Conservation (phyloP, 495 filamentous ascomycete species). For the Xylaria telfairii region DNA sequence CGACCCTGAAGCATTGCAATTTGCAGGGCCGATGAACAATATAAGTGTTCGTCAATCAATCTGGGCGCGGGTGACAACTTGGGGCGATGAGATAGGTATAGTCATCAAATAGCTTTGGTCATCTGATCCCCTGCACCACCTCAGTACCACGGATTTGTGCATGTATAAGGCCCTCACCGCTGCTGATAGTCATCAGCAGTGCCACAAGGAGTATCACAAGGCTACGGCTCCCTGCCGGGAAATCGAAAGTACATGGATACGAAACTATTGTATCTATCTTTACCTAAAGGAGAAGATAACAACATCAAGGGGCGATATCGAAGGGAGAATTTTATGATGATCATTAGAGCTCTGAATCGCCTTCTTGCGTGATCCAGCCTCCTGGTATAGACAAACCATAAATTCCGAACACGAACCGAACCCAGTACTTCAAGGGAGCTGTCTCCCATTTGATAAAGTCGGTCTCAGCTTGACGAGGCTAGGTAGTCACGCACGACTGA, state of each 20-base stretch:
- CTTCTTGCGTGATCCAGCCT: background rate
- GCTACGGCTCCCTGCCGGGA: background rate
- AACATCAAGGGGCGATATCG: background rate
- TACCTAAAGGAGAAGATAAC: background rate
- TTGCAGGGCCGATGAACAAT: background rate
- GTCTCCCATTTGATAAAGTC: background rate
- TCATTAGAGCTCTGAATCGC: background rate
- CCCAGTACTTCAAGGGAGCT: no score
- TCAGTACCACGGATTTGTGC: constrained; percentile 20
- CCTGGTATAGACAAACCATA: background rate
- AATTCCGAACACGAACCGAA: background rate
- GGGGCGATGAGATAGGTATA: background rate
- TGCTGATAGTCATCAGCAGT: constrained; percentile 1
- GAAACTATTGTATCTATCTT: background rate
- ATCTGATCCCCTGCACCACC: constrained; percentile 23
- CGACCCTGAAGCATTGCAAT: background rate
- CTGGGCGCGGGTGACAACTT: background rate
- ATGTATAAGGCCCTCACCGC: constrained; percentile 15
- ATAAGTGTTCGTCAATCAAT: background rate
- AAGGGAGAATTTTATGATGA: background rate
- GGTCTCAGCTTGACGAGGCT: background rate
- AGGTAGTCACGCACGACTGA: background rate
- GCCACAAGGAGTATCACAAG: background rate
- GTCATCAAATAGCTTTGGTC: constrained; percentile 17
- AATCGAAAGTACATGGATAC: background rate